Evolutionary conservation across 352 stramenopile genomes (phyloP).

Genomic region (Phytophthora pistaciae): DNA sequence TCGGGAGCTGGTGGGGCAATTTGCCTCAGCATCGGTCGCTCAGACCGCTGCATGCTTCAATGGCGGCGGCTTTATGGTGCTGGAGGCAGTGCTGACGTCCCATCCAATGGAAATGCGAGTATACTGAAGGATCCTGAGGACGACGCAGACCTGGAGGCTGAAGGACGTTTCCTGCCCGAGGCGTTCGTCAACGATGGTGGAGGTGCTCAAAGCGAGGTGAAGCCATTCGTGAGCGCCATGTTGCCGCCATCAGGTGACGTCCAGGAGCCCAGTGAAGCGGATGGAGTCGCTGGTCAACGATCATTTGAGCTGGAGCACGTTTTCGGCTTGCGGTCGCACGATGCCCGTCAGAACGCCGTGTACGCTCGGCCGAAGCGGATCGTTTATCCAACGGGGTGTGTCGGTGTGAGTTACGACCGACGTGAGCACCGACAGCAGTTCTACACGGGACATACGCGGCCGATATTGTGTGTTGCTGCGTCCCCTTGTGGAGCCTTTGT

Average conservation of each 20-base stretch:
- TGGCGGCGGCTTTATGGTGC: slow-evolving; percentile 62
- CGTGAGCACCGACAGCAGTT: slow-evolving; percentile 75
- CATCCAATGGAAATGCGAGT: slow-evolving; percentile 20
- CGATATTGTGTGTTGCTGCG: slow-evolving; percentile 64
- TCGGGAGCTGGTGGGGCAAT: slow-evolving; percentile 46
- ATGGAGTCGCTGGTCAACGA: slow-evolving; percentile 45
- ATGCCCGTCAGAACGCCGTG: slow-evolving; percentile 66
- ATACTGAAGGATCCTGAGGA: slow-evolving; percentile 64
- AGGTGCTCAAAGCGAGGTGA: slow-evolving; percentile 51
- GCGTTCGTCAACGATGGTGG: slow-evolving; percentile 61
- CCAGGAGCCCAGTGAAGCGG: slow-evolving; percentile 43
- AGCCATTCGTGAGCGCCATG: slow-evolving; percentile 73
- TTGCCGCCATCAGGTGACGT: slow-evolving; percentile 54
- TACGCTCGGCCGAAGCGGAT: slow-evolving; percentile 79
- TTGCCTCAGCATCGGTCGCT: slow-evolving; percentile 66
- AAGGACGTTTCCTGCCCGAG: slow-evolving; percentile 68
- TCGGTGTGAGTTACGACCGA: slow-evolving; percentile 80
- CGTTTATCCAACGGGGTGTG: slow-evolving; percentile 62
- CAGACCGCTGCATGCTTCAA: slow-evolving; percentile 75
- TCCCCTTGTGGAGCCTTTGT: slow-evolving; percentile 65
- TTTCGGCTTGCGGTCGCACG: slow-evolving; percentile 67
- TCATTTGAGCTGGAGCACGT: slow-evolving; percentile 73
- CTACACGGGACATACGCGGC: slow-evolving; percentile 62
- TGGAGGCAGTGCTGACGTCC: slow-evolving; percentile 16
- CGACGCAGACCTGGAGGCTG: slow-evolving; percentile 58